Evolutionary conservation across 2,329 filamentous ascomycete genomes (phyloP).

Genomic region (Xylariaceae sp.): DNA sequence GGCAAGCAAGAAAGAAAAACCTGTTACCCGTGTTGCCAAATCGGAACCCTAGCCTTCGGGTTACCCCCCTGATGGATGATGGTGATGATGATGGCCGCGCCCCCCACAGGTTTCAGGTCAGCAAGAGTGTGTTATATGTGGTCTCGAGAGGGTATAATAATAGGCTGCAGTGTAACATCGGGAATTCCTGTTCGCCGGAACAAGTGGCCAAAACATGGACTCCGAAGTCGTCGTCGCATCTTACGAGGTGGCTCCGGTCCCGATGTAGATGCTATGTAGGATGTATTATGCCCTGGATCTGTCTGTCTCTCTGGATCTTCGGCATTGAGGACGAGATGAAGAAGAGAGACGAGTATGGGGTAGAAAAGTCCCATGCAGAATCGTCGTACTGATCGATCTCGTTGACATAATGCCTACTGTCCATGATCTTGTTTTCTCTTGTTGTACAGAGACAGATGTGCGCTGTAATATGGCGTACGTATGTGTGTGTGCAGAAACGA

Average conservation of each 20-base stretch:
- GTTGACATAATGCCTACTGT: neutral
- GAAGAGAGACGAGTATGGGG: conserved; percentile 9
- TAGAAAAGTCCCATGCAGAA: conserved; percentile 17
- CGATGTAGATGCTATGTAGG: neutral
- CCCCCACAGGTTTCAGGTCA: conserved; percentile 12
- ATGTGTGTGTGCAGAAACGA: neutral
- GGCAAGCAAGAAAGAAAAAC: neutral
- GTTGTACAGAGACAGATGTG: neutral
- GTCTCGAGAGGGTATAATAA: conserved; percentile 4
- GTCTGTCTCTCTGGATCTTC: neutral
- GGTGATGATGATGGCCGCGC: neutral
- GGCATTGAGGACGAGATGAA: neutral
- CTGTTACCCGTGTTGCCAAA: conserved; percentile 1
- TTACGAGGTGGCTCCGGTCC: neutral
- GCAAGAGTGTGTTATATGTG: neutral
- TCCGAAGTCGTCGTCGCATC: neutral
- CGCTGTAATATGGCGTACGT: neutral
- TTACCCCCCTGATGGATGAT: neutral
- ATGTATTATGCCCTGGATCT: neutral
- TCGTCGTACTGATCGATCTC: neutral
- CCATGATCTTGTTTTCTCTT: neutral
- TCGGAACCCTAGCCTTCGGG: neutral
- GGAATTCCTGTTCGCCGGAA: conserved; percentile 13
- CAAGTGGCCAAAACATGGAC: conserved; percentile 1
- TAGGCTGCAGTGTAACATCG: conserved; percentile 16